A percentile compares a stretch with the other conserved stretches of the same genome.
phyloP scores from a whole-genome alignment of 169 alveolate species.

The Babesia sp. region DNA sequence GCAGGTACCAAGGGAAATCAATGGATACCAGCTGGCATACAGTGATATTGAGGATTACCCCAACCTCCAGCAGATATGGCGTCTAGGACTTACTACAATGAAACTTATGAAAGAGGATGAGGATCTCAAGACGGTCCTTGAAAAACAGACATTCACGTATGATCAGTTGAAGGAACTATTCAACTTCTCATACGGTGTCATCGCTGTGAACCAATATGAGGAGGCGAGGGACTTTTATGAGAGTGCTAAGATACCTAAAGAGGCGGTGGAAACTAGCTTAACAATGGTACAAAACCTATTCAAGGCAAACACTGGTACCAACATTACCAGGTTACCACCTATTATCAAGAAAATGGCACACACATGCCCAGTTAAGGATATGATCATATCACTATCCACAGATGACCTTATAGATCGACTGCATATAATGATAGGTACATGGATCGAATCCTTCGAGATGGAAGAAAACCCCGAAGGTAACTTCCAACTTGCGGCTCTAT shows the following conservation, averaged over 20 bases:
- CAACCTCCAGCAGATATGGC: constrained; percentile 50
- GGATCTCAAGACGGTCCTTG: constrained; percentile 42
- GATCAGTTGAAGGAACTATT: constrained; percentile 52
- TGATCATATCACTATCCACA: constrained; percentile 61
- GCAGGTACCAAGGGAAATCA: constrained; percentile 54
- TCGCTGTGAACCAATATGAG: constrained; percentile 54
- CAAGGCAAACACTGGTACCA: constrained; percentile 45
- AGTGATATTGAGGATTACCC: constrained; percentile 47
- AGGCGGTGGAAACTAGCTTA: constrained; percentile 57
- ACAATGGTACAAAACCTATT: constrained; percentile 35
- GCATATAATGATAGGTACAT: constrained; percentile 36
- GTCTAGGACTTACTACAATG: constrained; percentile 39
- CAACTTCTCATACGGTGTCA: constrained; percentile 57
- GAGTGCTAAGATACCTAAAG: constrained; percentile 50
- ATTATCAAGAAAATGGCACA: constrained; percentile 41
- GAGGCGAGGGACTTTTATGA: constrained; percentile 58
- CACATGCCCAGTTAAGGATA: constrained; percentile 50
- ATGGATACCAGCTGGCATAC: constrained; percentile 49
- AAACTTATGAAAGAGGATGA: constrained; percentile 41
- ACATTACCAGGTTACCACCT: constrained; percentile 65
- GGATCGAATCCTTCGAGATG: constrained; percentile 1
- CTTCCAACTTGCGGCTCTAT: constrained; percentile 53
- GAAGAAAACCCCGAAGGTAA: constrained; percentile 22
- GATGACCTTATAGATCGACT: constrained; percentile 51
- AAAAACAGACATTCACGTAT: constrained; percentile 47